Conservation (phyloP, 495 filamentous ascomycete species). For the Barbatosphaeria neglecta region DNA sequence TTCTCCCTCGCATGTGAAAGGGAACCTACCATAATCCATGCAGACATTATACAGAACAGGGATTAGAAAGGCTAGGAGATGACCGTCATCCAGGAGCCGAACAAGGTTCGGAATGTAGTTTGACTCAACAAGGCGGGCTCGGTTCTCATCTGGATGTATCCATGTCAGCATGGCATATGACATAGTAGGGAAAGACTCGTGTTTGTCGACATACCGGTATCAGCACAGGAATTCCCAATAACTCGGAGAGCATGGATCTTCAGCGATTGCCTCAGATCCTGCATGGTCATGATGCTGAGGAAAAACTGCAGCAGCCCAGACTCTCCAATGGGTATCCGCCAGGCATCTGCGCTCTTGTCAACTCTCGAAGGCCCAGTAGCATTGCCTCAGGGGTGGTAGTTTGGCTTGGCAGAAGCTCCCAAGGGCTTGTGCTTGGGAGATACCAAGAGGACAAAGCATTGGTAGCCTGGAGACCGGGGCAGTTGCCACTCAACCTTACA, state of each 20-base stretch:
- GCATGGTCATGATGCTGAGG: conserved; percentile 37
- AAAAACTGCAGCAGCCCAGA: conserved; percentile 60
- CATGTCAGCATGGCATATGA: conserved; percentile 1
- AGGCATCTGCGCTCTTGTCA: conserved; percentile 14
- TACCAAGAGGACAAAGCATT: too few relatives aligned
- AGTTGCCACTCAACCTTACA: too few relatives aligned
- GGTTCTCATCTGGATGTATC: conserved; percentile 51
- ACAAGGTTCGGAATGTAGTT: conserved; percentile 44
- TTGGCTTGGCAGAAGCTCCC: neutral
- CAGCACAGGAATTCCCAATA: conserved; percentile 72
- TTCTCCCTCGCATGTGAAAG: neutral
- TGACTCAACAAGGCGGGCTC: conserved; percentile 50
- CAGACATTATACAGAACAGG: conserved; percentile 65
- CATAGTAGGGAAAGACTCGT: neutral
- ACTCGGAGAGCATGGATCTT: conserved; percentile 50
- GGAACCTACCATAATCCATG: conserved; percentile 55
- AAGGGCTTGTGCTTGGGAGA: too few relatives aligned
- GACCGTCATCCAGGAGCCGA: conserved; percentile 35
- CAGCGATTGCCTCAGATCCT: conserved; percentile 18
- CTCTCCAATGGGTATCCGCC: conserved; percentile 53
- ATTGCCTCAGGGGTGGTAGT: neutral
- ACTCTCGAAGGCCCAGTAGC: too few relatives aligned
- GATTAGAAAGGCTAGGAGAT: conserved; percentile 44
- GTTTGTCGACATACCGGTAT: conserved; percentile 46
- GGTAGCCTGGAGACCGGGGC: too few relatives aligned